Evolutionary conservation across 345 rosid genomes (phyloP).

Genomic region (Lumnitzera racemosa): DNA sequence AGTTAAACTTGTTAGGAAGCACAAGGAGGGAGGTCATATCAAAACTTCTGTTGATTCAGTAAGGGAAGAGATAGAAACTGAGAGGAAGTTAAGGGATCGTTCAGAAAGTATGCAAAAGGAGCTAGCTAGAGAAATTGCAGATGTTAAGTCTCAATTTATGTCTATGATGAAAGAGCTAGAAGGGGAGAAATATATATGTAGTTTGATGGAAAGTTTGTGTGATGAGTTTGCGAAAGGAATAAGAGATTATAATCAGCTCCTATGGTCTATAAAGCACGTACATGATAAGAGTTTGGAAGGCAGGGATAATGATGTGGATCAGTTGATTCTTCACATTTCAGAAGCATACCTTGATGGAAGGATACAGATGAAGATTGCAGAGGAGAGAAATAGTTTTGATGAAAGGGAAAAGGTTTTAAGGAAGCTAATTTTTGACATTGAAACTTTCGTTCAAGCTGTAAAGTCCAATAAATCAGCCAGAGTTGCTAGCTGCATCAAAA

Average conservation of each 20-base stretch:
- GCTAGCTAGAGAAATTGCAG: slow-evolving; percentile 63
- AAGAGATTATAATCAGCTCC: slow-evolving; percentile 62
- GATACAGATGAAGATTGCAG: slow-evolving; percentile 63
- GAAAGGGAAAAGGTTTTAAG: slow-evolving; percentile 12
- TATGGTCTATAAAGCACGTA: slow-evolving; percentile 38
- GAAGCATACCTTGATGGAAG: slow-evolving; percentile 87
- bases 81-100: slow-evolving; percentile 51
- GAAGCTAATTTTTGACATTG: too few relatives aligned
- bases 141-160: slow-evolving; percentile 49
- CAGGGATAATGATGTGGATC: slow-evolving; percentile 27
- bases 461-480: not conserved
- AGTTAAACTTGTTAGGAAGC: slow-evolving; percentile 38
- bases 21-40: slow-evolving; percentile 43
- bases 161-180: slow-evolving; percentile 61
- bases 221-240: slow-evolving; percentile 88
- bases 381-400: slow-evolving; percentile 26
- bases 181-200: slow-evolving; percentile 60
- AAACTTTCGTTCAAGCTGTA: too few relatives aligned
- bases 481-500: slow-evolving; percentile 5
- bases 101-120: slow-evolving; percentile 71
- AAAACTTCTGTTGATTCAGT: slow-evolving; percentile 39
- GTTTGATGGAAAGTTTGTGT: slow-evolving; percentile 67
- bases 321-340: slow-evolving; percentile 68
- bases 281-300: slow-evolving; percentile 37
- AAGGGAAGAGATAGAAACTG: slow-evolving; percentile 52